Evolutionary conservation across 371 early-diverging fungal species (phyloP).

Genomic region (Mortierella sp.): DNA sequence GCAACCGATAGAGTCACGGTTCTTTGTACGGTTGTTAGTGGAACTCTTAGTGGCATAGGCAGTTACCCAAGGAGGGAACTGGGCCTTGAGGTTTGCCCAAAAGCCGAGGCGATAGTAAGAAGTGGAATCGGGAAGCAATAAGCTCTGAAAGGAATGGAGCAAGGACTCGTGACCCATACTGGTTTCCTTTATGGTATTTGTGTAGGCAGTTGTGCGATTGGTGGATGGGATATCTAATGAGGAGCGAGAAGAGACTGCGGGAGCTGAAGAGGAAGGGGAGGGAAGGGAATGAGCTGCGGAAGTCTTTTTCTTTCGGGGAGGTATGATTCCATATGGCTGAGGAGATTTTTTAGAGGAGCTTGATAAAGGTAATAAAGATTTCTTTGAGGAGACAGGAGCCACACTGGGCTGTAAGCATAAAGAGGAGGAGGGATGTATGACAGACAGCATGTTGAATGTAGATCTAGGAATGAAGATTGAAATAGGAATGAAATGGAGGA

Average conservation of each 20-base stretch:
- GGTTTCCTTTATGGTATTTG: background rate
- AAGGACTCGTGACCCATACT: background rate
- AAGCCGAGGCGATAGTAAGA: constrained; percentile 14
- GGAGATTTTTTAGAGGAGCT: constrained; percentile 61
- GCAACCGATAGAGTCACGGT: constrained; percentile 2
- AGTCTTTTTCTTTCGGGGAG: constrained; percentile 57
- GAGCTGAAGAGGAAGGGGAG: background rate
- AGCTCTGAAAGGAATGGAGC: constrained; percentile 8
- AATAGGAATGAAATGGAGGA: background rate
- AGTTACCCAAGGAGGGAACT: constrained; percentile 12
- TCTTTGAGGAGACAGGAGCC: constrained; percentile 4
- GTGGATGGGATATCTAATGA: too few species aligned
- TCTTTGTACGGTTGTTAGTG: background rate
- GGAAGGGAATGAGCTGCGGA: background rate
- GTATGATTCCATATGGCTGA: constrained; percentile 70
- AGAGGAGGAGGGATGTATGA: constrained; percentile 30
- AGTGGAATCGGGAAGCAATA: constrained; percentile 14
- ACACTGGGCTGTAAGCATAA: constrained; percentile 45
- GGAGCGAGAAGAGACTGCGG: background rate
- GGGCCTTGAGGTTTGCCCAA: constrained; percentile 40
- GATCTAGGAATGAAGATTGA: background rate
- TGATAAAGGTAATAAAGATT: constrained; percentile 38
- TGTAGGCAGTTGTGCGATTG: too few species aligned
- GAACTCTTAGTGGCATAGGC: background rate
- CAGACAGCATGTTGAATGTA: constrained; percentile 19